Percentiles rank a stretch among this genome's conserved stretches.
Evolutionary conservation across 2,329 filamentous ascomycete genomes (phyloP).

Genomic region (Gnomoniopsis sp.): DNA sequence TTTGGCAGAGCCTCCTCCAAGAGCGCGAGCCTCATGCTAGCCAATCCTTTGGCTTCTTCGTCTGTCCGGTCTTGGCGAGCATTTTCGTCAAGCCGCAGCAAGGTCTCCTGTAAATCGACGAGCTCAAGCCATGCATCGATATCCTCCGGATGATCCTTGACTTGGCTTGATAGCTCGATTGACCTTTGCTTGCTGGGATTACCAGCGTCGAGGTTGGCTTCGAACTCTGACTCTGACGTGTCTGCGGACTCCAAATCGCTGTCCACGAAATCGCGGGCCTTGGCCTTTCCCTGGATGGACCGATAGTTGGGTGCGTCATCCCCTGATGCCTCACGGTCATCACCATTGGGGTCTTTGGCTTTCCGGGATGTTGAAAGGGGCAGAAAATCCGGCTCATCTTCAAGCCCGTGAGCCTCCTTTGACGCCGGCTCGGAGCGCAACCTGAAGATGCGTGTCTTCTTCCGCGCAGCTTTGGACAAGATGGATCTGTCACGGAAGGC

Average conservation of each 20-base stretch:
- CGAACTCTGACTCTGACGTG: conserved; percentile 37
- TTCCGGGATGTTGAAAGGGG: conserved; percentile 41
- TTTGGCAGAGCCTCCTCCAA: conserved; percentile 73
- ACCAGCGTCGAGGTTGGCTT: conserved; percentile 30
- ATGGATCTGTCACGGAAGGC: conserved; percentile 45
- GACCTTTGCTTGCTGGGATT: conserved; percentile 51
- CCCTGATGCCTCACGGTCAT: conserved; percentile 32
- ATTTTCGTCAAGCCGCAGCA: conserved; percentile 52
- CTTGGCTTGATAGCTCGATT: conserved; percentile 58
- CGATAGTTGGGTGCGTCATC: conserved; percentile 57
- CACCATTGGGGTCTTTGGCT: conserved; percentile 27
- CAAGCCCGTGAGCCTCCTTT: background rate
- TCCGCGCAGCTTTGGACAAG: conserved; percentile 38
- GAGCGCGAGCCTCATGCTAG: conserved; percentile 76
- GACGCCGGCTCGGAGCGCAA: conserved; percentile 26
- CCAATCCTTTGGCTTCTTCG: conserved; percentile 64
- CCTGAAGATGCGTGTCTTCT: conserved; percentile 37
- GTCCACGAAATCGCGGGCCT: conserved; percentile 42
- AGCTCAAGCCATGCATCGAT: conserved; percentile 72
- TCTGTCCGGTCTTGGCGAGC: conserved; percentile 44
- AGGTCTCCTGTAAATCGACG: conserved; percentile 71
- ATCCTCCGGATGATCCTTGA: conserved; percentile 65
- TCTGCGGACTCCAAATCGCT: conserved; percentile 49
- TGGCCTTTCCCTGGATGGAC: conserved; percentile 63
- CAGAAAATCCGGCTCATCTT: conserved; percentile 41